Evolutionary conservation across 2,329 filamentous ascomycete genomes (phyloP), one percentile per base, ranked within the genome.

Genomic region (Ophiocordyceps unilateralis): DNA sequence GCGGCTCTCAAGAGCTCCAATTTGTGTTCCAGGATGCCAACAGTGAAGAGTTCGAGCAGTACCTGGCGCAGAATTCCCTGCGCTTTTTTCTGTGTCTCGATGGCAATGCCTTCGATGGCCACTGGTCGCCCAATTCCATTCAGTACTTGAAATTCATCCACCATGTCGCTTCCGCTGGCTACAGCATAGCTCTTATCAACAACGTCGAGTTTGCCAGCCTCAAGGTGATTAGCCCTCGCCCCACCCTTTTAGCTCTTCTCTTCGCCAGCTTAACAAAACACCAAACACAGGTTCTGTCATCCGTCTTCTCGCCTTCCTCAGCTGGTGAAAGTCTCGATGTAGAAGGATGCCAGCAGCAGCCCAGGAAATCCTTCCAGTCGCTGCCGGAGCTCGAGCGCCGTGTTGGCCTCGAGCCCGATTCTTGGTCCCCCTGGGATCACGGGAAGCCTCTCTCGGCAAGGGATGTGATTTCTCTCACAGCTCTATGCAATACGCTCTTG

Each of bases 11-110:
- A 12, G 30, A 39, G 24, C 37, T 45, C 40, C 52, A 61, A 1
- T 76, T 76, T 50, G 48, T 63, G 6, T 43, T 40, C n/a, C n/a
- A 43, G n/a, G 68, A 67, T 1, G 52, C 71, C 14, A 55, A 64
- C 12, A 68, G 69, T 36, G 41, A 55, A 0, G 61, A 60, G 0
- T 86, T 83, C 50, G 46, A 56, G 5, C 50, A 65, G 1, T 82
- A 83, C 50, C 59, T 83, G 2, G 48, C 61, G 2, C 52, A 55
- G 1, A 66, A 69, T 21, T 69, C 74, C 0, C 62, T 77, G 4
- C 78, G 82, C 52, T 83, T 86, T 49, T 59, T 85, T 42, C 71
- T 87, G 63, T 74, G 72, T 42, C 78, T 83, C 49, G 77, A 84
- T 54, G 80, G 78, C 6, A 44, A 47, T n/a, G 45, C 17, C 51